A percentile compares a stretch with the other conserved stretches of the same genome.
These are phyloP conservation scores for Nothomitra cinnamomea DNA, from an alignment of 2,329 filamentous ascomycete species.

Conservation along the genomic window DNA sequence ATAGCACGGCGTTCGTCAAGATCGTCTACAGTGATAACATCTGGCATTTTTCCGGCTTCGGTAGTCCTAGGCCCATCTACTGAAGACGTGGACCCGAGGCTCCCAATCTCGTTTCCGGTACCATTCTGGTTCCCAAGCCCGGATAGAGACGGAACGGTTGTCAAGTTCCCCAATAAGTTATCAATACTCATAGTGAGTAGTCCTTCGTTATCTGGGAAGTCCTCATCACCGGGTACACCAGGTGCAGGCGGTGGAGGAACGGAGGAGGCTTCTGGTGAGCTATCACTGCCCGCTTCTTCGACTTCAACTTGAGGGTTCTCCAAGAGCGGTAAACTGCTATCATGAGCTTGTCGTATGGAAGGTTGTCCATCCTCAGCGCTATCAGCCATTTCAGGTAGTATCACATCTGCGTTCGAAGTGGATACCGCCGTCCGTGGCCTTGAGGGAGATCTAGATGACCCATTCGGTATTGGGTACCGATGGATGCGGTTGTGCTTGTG, in stretches of 20 bases:
- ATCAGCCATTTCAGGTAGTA: background rate
- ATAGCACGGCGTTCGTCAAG: conserved; percentile 57
- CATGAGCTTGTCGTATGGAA: background rate
- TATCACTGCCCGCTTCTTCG: conserved; percentile 6
- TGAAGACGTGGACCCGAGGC: background rate
- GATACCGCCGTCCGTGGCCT: conserved; percentile 17
- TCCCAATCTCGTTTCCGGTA: background rate
- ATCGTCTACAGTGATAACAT: conserved; percentile 51
- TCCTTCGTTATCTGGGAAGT: conserved; percentile 19
- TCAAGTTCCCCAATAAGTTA: conserved; percentile 19
- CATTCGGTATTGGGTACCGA: conserved; percentile 49
- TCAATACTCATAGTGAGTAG: conserved; percentile 26
- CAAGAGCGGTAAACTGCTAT: background rate
- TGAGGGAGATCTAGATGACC: conserved; percentile 29
- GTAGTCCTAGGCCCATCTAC: background rate
- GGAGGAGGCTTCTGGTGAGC: conserved; percentile 3
- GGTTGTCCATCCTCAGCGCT: conserved; percentile 1
- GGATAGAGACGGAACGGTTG: background rate
- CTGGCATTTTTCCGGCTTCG: conserved; percentile 10
- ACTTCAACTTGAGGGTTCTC: conserved; percentile 5
- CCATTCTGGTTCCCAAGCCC: background rate
- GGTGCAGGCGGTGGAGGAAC: conserved; percentile 11
- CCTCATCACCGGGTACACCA: conserved; percentile 15
- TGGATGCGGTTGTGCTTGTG: conserved; percentile 33
- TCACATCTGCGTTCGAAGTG: conserved; percentile 13